Evolutionary conservation across 805 yeast genomes (phyloP), one percentile per base, ranked within the genome.

Genomic region (Candida incommunis): DNA sequence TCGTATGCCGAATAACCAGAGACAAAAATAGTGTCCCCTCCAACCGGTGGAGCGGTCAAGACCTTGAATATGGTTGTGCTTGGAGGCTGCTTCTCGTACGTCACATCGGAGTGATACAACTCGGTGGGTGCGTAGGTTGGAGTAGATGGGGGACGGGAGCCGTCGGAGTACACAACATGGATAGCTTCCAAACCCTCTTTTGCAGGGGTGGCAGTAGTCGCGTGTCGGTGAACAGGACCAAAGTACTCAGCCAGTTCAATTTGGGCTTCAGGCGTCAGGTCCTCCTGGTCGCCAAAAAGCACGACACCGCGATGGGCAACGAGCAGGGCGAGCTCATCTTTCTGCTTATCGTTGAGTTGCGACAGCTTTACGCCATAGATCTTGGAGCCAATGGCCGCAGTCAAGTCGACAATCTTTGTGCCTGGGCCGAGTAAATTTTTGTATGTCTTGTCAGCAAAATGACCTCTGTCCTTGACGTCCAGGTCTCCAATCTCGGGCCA

Each of bases 21-120:
- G 23, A 71, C 67, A 69, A 74, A 75, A 18, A 67, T 56, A 3
- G 80, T 75, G 53, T 75, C 80, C 16, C 80, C 80, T 43, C 87
- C 85, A 24, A 75, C 59, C 15, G 71, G 74, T 9, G 75, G 86
- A 16, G 64, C 61, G 41, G 72, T 74, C 43, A 74, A 62, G 16
- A 72, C 69, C 25, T 72, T 61, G 52, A 75, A 66, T 37, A 71
- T 47, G 79, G 85, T 45, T 73, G 61, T 43, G 65, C 76, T 29
- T 65, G 90, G 82, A 5, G 88, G 82, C 59, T 79, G 85, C 46
- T 69, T 67, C 57, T 82, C 90, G 60, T 80, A 82, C 21, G 84
- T 71, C 22, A 80, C 82, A 58, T 82, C 92, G 2, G 83, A 72
- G 60, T 82, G 92, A 82, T 84, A 82, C 35, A 51, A 42, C 40